Conservation (phyloP, 1,139 yeast species). For the Candida gigantensis region DNA sequence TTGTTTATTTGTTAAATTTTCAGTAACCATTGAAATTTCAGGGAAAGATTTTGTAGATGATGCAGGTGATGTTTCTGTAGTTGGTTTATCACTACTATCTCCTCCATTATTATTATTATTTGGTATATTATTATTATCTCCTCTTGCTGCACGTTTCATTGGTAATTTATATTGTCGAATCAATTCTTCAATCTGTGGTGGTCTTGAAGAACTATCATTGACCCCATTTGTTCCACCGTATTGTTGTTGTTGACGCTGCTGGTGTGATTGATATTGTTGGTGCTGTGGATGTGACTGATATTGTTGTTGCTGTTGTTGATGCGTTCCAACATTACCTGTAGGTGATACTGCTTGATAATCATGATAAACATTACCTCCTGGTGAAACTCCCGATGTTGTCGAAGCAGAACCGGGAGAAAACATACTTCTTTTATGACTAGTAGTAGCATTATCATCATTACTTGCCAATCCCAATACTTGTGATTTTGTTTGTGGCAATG, state of each 20-base stretch:
- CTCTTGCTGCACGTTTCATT: slow-evolving; percentile 14
- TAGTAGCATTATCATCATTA: slow-evolving; percentile 3
- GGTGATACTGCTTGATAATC: slow-evolving; percentile 17
- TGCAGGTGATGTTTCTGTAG: slow-evolving; percentile 35
- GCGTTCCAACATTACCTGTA: neutral
- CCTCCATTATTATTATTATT: no score
- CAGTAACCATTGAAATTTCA: slow-evolving; percentile 50
- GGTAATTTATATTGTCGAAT: slow-evolving; percentile 27
- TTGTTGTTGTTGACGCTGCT: slow-evolving; percentile 7
- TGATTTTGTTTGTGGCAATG: slow-evolving; percentile 9
- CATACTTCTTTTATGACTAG: slow-evolving; percentile 2
- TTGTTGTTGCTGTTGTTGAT: slow-evolving; percentile 8
- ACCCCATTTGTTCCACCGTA: neutral
- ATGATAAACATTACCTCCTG: slow-evolving; percentile 25
- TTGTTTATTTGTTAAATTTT: slow-evolving; percentile 40
- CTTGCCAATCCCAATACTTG: neutral
- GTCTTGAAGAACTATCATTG: slow-evolving; percentile 3
- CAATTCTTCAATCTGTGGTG: slow-evolving; percentile 31
- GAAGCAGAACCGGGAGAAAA: slow-evolving; percentile 17
- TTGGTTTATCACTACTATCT: slow-evolving; percentile 15
- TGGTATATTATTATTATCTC: slow-evolving; percentile 5
- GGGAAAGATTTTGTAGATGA: slow-evolving; percentile 47
- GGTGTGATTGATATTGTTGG: slow-evolving; percentile 8
- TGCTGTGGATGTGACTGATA: slow-evolving; percentile 5
- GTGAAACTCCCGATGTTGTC: slow-evolving; percentile 33